phyloP scores from a whole-genome alignment of 306 rosid genomes.

The Luffa aegyptiaca region DNA sequence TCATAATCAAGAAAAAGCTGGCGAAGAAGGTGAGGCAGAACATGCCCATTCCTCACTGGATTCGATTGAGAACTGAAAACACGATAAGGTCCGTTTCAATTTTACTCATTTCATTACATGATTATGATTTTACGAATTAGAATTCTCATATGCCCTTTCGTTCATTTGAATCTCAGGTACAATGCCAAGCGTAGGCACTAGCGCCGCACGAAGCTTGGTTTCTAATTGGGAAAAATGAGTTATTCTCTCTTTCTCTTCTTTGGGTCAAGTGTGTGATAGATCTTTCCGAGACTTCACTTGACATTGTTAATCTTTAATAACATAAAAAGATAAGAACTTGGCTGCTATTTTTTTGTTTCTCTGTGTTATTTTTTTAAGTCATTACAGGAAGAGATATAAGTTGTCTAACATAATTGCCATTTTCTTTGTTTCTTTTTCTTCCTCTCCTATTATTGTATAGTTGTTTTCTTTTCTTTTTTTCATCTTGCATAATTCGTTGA shows the following conservation, averaged over 20 bases:
- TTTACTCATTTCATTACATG: background rate
- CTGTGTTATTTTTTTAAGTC: no score
- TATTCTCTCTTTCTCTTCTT: no score
- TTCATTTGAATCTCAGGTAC: conserved; percentile 27
- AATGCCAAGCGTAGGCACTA: conserved; percentile 86
- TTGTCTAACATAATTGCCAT: no score
- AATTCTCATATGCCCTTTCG: background rate
- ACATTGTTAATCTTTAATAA: no score
- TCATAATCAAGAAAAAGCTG: conserved; percentile 80
- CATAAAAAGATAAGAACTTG: no score
- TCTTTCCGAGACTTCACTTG: background rate
- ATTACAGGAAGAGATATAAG: no score
- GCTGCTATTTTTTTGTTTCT: no score
- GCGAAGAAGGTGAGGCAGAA: conserved; percentile 93
- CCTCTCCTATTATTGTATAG: no score
- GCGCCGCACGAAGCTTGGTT: conserved; percentile 85
- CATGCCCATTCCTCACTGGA: conserved; percentile 82
- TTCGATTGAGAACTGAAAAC: conserved; percentile 73
- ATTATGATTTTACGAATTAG: background rate
- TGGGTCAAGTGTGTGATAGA: no score
- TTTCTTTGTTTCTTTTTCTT: no score
- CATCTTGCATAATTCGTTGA: no score
- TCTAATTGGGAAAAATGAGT: conserved; percentile 26
- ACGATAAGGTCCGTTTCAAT: conserved; percentile 41
- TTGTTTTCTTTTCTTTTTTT: no score